A percentile compares a stretch with the other conserved stretches of the same genome.
Conservation (phyloP, 2,329 filamentous ascomycete species). For the Verticillium longisporum region DNA sequence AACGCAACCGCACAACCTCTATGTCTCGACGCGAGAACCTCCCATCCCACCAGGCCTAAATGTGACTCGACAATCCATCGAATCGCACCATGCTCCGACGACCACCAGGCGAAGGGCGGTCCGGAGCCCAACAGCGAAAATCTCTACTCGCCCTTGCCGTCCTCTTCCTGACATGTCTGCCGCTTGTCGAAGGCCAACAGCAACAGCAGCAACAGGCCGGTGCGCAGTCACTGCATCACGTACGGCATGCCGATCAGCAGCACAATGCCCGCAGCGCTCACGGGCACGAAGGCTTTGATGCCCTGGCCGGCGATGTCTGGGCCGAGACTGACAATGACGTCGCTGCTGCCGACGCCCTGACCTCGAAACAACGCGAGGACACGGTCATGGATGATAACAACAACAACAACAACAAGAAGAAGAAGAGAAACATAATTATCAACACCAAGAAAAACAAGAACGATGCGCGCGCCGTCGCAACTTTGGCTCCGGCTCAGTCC, state of each 20-base stretch:
- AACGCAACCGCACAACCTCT: constrained; percentile 2
- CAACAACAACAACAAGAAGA: constrained; percentile 30
- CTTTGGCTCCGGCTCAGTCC: constrained; percentile 93
- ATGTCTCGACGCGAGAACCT: constrained; percentile 8
- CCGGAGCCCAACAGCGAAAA: constrained; percentile 37
- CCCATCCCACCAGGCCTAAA: constrained; percentile 3
- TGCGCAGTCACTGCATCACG: constrained; percentile 3
- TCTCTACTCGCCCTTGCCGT: constrained; percentile 49
- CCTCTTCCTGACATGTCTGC: constrained; percentile 48
- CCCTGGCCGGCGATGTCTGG: constrained; percentile 18
- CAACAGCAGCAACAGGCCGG: constrained; percentile 41
- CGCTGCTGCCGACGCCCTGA: constrained; percentile 8
- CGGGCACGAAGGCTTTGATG: constrained; percentile 14
- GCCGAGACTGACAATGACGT: constrained; percentile 20
- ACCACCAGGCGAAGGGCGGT: constrained; percentile 51
- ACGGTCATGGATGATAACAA: constrained; percentile 9
- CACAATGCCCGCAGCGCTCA: constrained; percentile 4
- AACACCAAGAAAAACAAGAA: constrained; percentile 28
- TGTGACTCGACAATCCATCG: background rate
- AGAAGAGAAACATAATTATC: constrained; percentile 24
- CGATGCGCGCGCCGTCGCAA: constrained; percentile 93
- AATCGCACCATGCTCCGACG: constrained; percentile 53
- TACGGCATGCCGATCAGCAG: constrained; percentile 5
- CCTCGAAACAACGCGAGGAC: constrained; percentile 7
- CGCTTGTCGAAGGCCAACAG: constrained; percentile 57